A percentile compares a stretch with the other conserved stretches of the same genome.
Conservation (phyloP, 148 eudicot species). For the Vaccinium corymbosum region DNA sequence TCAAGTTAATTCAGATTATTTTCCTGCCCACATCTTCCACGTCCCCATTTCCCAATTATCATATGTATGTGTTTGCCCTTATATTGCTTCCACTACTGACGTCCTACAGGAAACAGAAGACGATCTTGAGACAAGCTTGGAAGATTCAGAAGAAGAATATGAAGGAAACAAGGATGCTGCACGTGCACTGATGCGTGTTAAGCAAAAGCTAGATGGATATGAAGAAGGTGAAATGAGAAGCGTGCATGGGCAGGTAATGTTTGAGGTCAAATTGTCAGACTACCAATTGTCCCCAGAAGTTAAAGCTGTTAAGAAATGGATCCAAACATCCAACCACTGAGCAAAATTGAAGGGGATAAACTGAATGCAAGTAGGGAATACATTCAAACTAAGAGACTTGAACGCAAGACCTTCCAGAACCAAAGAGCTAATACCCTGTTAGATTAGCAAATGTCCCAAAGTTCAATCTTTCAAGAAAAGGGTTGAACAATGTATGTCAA, state of each 20-base stretch:
- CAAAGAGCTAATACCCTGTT: neutral
- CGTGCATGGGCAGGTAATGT: constrained; percentile 86
- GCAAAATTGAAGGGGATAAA: neutral
- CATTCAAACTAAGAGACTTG: neutral
- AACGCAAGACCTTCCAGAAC: neutral
- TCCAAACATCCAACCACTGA: neutral
- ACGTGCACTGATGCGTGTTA: constrained; percentile 93
- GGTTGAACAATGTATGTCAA: neutral
- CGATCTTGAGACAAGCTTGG: constrained; percentile 69
- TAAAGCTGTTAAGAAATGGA: neutral
- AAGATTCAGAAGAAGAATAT: constrained; percentile 73
- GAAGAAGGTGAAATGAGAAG: constrained; percentile 99
- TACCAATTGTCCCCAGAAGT: neutral
- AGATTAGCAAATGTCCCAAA: neutral
- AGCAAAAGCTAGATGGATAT: constrained; percentile 95
- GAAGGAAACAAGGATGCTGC: constrained; percentile 99
- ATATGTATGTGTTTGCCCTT: neutral
- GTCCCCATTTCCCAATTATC: neutral
- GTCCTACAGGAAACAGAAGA: constrained; percentile 66
- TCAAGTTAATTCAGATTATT: neutral
- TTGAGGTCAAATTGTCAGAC: neutral
- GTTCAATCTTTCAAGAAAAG: neutral
- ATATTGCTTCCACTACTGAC: constrained; percentile 8
- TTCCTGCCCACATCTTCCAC: neutral
- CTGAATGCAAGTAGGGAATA: neutral